Evolutionary conservation across 2,329 filamentous ascomycete species (phyloP).

Genomic region (Gliomastix tumulicola): DNA sequence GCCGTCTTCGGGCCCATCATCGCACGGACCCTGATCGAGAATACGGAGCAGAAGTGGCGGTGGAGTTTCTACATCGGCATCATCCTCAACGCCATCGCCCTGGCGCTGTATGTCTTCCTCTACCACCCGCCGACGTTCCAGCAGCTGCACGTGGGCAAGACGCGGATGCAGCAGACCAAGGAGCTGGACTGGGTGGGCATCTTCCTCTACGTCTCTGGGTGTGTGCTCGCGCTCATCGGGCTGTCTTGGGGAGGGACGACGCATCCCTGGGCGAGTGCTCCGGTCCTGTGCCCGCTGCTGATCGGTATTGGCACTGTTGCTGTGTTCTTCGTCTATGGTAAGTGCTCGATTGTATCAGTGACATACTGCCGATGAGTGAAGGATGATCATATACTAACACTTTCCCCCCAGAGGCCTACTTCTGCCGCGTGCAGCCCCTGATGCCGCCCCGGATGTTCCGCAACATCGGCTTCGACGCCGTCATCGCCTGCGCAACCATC

Average conservation of each 20-base stretch:
- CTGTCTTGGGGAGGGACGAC: conserved; percentile 31
- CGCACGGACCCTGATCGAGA: conserved; percentile 32
- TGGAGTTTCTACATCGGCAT: conserved; percentile 42
- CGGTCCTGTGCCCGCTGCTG: conserved; percentile 26
- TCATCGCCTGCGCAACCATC: conserved; percentile 28
- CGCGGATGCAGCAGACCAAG: conserved; percentile 26
- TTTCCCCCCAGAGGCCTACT: conserved; percentile 20
- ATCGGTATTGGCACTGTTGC: conserved; percentile 25
- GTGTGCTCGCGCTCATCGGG: conserved; percentile 33
- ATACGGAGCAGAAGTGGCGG: conserved; percentile 35
- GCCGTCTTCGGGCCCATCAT: conserved; percentile 38
- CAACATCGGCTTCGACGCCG: conserved; percentile 28
- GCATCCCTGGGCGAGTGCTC: conserved; percentile 33
- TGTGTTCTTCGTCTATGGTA: conserved; percentile 27
- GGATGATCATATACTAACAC: background rate
- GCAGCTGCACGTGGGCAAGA: conserved; percentile 31
- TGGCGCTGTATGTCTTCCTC: conserved; percentile 32
- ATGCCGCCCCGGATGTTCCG: conserved; percentile 34
- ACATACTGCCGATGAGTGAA: background rate
- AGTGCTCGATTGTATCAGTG: background rate
- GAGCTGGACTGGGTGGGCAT: conserved; percentile 39
- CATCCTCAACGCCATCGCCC: conserved; percentile 29
- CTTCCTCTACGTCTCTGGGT: conserved; percentile 30
- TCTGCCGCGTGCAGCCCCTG: conserved; percentile 26
- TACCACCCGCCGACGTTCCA: conserved; percentile 39